phyloP scores from a whole-genome alignment of 495 filamentous ascomycete species.

The Podospora didyma region DNA sequence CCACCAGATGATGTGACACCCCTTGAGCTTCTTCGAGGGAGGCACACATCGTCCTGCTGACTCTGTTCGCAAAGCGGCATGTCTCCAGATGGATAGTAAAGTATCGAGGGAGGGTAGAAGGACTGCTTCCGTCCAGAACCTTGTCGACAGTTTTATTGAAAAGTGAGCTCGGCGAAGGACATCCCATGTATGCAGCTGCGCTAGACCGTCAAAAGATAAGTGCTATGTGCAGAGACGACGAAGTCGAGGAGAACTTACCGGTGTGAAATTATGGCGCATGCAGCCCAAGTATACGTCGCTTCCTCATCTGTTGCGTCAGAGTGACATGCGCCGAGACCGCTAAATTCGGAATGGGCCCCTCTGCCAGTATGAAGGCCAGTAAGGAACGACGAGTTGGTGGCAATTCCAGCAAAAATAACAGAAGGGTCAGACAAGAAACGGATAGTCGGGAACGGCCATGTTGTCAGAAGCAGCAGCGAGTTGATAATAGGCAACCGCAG shows the following conservation, averaged over 20 bases:
- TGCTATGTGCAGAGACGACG: no score
- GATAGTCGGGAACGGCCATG: slow-evolving; percentile 38
- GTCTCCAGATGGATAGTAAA: slow-evolving; percentile 40
- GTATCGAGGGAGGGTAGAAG: slow-evolving; percentile 33
- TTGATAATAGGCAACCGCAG: slow-evolving; percentile 38
- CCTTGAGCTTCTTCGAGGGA: slow-evolving; percentile 38
- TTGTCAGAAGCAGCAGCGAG: slow-evolving; percentile 37
- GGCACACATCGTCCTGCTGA: slow-evolving; percentile 36
- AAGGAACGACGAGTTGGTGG: slow-evolving; percentile 36
- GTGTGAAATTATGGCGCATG: slow-evolving; percentile 40
- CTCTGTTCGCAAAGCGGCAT: slow-evolving; percentile 35
- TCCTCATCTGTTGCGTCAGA: slow-evolving; percentile 39
- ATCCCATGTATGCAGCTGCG: slow-evolving; percentile 34
- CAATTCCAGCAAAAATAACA: slow-evolving; percentile 35
- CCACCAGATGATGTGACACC: slow-evolving; percentile 36
- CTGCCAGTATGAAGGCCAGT: slow-evolving; percentile 40
- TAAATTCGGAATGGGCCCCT: slow-evolving; percentile 39
- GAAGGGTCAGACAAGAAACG: slow-evolving; percentile 43
- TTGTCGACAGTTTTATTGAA: slow-evolving; percentile 42
- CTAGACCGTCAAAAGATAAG: slow-evolving; percentile 1
- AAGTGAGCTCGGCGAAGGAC: slow-evolving; percentile 33
- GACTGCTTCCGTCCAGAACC: slow-evolving; percentile 32
- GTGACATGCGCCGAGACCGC: slow-evolving; percentile 19
- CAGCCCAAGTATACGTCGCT: slow-evolving; percentile 41
- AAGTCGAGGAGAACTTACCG: slow-evolving; percentile 18